Evolutionary conservation across 2,329 filamentous ascomycete species (phyloP), one percentile per base, ranked within the genome.

Genomic region (Fusarium anthophilum): DNA sequence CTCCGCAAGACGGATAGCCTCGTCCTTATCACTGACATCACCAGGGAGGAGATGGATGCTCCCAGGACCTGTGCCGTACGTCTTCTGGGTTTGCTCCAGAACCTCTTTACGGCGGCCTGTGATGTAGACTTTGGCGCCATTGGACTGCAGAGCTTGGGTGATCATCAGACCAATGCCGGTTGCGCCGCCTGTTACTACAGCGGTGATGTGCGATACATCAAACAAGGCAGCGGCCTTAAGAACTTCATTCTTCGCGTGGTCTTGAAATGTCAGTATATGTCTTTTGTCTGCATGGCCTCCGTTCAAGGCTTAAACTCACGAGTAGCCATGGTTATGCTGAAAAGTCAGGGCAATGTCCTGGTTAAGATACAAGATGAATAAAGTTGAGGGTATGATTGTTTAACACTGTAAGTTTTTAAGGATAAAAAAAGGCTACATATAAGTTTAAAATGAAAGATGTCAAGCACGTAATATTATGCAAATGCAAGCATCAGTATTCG

Each of bases 221-320:
- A 68, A 68, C 1, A 68, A 28, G 15, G 47, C 22, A 10, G 54
- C 58, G 3, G 63, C 63, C 47, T 67, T 54, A 37, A 68, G 65
- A 1, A 24, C 35, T 2, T 54, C 53, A 7, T 68, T 67, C 2
- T 8, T 24, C 6, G 65, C 63, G 5, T 61, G 37, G 12, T 68
- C 63, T 68, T 5, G 1, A 0, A 35, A 0, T 2, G 3, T 51
- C 1, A 51, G 30, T 0, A 35, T 2, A 24, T 10, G 0, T 3
- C 0, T 50, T 9, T 2, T 0, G 22, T 10, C 2, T 0, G 2
- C 2, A 7, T 1, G 8, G 6, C 1, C 1, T 18, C 3, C 2
- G 14, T 4, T 1, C 0, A n/a, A n/a, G 0, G 26, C 2, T 9
- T 2, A 0, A 1, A 50, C 47, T 35, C 3, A 51, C 48, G 48